Evolutionary conservation across 1,284 basidiomycete genomes (phyloP).

Genomic region (Ustilago cynodontis): DNA sequence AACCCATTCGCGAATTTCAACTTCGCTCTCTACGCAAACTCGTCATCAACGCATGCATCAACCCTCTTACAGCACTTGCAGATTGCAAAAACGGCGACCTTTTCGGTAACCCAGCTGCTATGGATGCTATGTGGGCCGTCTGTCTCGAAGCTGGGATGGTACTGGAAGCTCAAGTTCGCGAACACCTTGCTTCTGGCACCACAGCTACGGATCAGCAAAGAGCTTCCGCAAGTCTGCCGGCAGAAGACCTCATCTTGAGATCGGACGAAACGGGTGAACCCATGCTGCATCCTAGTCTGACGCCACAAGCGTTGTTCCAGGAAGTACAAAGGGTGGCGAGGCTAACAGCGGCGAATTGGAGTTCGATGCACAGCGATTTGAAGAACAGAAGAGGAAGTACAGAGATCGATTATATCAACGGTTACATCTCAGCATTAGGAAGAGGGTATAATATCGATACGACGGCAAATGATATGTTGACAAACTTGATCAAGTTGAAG

Average conservation of each 20-base stretch:
- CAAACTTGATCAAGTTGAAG: conserved; percentile 76
- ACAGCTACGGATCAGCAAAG: background rate
- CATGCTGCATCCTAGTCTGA: conserved; percentile 54
- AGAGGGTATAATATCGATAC: conserved; percentile 76
- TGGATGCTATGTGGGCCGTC: conserved; percentile 56
- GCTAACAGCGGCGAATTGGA: conserved; percentile 60
- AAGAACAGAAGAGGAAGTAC: conserved; percentile 47
- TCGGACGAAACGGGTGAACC: conserved; percentile 50
- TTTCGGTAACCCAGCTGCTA: conserved; percentile 61
- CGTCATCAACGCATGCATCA: conserved; percentile 86
- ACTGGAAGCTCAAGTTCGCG: conserved; percentile 57
- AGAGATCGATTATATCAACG: conserved; percentile 80
- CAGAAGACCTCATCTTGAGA: conserved; percentile 30
- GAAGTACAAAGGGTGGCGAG: conserved; percentile 57
- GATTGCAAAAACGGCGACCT: conserved; percentile 83
- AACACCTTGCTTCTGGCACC: conserved; percentile 30
- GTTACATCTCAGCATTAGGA: conserved; percentile 82
- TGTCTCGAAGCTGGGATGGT: conserved; percentile 61
- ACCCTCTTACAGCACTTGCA: conserved; percentile 86
- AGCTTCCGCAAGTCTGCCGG: background rate
- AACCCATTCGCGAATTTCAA: conserved; percentile 79
- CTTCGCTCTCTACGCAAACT: conserved; percentile 83
- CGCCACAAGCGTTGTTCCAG: conserved; percentile 52
- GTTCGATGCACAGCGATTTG: conserved; percentile 63
- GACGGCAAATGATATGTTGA: conserved; percentile 77